These are phyloP conservation scores for Nadsonia commutata DNA, from an alignment of 1,139 yeast species.

Conservation along the genomic window DNA sequence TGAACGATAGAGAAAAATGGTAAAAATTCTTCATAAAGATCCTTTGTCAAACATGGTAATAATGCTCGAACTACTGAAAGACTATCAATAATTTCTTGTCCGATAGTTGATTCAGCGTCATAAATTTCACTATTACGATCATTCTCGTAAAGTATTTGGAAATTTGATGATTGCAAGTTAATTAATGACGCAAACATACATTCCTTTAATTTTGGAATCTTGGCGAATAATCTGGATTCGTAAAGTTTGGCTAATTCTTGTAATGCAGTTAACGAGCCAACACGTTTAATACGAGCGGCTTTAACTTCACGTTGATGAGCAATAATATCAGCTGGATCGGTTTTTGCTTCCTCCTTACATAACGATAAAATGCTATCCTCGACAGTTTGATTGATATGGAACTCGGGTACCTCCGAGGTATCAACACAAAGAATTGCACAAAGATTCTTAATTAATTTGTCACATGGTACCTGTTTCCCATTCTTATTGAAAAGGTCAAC, in stretches of 20 bases:
- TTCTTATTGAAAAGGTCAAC: slow-evolving; percentile 40
- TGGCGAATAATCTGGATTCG: slow-evolving; percentile 38
- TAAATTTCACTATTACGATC: slow-evolving; percentile 24
- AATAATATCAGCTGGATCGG: slow-evolving; percentile 53
- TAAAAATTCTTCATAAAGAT: slow-evolving; percentile 37
- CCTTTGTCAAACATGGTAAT: slow-evolving; percentile 42
- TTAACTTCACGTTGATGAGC: slow-evolving; percentile 50
- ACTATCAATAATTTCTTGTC: slow-evolving; percentile 78
- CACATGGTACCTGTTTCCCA: slow-evolving; percentile 61
- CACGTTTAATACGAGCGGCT: slow-evolving; percentile 65
- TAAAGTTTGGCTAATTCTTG: slow-evolving; percentile 35
- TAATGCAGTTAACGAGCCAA: slow-evolving; percentile 67
- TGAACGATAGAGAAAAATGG: slow-evolving; percentile 35
- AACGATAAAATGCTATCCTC: slow-evolving; percentile 55
- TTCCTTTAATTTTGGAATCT: slow-evolving; percentile 53
- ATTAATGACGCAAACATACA: slow-evolving; percentile 56
- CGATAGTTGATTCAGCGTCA: slow-evolving; percentile 35
- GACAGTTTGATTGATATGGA: slow-evolving; percentile 46
- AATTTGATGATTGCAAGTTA: slow-evolving; percentile 17
- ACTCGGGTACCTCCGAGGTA: slow-evolving; percentile 91
- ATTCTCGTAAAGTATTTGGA: slow-evolving; percentile 17
- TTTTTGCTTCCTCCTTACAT: slow-evolving; percentile 61
- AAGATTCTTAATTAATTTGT: slow-evolving; percentile 75
- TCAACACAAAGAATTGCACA: slow-evolving; percentile 93
- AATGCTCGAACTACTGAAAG: slow-evolving; percentile 70